phyloP scores from a whole-genome alignment of 306 rosid genomes.

The Betula pendula region DNA sequence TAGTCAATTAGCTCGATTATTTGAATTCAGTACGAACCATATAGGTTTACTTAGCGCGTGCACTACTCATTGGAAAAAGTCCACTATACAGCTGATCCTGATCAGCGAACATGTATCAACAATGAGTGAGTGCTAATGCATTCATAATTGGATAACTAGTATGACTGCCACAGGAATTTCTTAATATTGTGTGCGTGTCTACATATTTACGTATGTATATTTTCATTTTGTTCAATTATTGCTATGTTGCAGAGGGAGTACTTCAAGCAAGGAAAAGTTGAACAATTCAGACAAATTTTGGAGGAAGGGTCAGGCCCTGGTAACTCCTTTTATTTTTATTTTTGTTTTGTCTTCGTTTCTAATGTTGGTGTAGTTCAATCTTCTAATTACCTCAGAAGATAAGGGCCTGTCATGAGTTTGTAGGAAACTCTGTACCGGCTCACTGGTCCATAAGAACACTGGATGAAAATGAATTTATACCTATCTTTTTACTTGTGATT shows the following conservation, averaged over 20 bases:
- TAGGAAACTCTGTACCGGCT: background rate
- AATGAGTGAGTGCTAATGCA: background rate
- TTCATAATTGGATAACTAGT: background rate
- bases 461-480: background rate
- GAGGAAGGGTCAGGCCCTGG: conserved; percentile 98
- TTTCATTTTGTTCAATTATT: conserved; percentile 4
- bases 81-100: too few species aligned
- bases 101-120: too few species aligned
- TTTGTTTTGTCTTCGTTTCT: background rate
- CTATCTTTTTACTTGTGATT: background rate
- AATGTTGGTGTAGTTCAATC: background rate
- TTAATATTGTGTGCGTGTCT: background rate
- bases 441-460: background rate
- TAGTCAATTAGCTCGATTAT: background rate
- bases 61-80: too few species aligned
- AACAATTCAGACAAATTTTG: conserved; percentile 92
- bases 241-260: conserved; percentile 75
- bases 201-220: background rate
- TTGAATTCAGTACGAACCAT: background rate
- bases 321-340: conserved; percentile 28
- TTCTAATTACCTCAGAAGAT: background rate
- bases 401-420: background rate
- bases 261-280: conserved; percentile 90
- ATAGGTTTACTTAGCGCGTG: background rate
- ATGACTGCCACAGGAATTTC: background rate